phyloP scores from a whole-genome alignment of 306 rosid species.

The Lathyrus oleraceus region DNA sequence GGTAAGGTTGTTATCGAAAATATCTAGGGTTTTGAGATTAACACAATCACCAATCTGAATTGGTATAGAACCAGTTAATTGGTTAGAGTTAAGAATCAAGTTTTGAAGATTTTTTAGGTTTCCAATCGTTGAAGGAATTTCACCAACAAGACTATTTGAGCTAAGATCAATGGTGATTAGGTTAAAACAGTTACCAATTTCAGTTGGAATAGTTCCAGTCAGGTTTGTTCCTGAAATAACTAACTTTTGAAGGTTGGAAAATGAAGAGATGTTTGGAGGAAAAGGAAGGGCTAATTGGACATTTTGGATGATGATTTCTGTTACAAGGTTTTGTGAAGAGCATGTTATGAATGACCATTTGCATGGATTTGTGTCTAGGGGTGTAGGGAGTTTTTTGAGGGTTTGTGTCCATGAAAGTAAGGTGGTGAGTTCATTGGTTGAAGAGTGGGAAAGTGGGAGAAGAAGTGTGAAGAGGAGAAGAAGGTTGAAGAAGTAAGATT shows the following conservation, averaged over 20 bases:
- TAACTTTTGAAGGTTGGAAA: constrained; percentile 61
- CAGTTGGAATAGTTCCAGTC: constrained; percentile 57
- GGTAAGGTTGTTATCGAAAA: constrained; percentile 63
- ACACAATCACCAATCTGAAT: constrained; percentile 56
- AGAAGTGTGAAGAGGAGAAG: constrained; percentile 32
- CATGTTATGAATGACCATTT: constrained; percentile 70
- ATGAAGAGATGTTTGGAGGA: constrained; percentile 62
- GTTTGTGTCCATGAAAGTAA: constrained; percentile 68
- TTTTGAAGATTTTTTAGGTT: constrained; percentile 62
- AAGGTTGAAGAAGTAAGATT: background rate
- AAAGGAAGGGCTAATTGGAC: constrained; percentile 64
- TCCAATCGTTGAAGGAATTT: constrained; percentile 62
- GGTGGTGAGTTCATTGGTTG: constrained; percentile 50
- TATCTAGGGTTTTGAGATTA: constrained; percentile 53
- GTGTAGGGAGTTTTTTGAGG: constrained; percentile 38
- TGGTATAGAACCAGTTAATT: constrained; percentile 73
- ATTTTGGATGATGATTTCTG: constrained; percentile 56
- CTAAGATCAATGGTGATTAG: constrained; percentile 62
- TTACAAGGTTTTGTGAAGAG: constrained; percentile 56
- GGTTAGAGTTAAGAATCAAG: constrained; percentile 69
- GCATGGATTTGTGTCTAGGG: constrained; percentile 63
- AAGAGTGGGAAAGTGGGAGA: constrained; percentile 34
- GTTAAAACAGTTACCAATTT: constrained; percentile 54
- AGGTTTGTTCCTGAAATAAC: constrained; percentile 66
- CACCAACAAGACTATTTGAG: constrained; percentile 67